These are phyloP conservation scores for Populus pruinosa DNA, from an alignment of 345 rosid genomes.

Conservation along the genomic window DNA sequence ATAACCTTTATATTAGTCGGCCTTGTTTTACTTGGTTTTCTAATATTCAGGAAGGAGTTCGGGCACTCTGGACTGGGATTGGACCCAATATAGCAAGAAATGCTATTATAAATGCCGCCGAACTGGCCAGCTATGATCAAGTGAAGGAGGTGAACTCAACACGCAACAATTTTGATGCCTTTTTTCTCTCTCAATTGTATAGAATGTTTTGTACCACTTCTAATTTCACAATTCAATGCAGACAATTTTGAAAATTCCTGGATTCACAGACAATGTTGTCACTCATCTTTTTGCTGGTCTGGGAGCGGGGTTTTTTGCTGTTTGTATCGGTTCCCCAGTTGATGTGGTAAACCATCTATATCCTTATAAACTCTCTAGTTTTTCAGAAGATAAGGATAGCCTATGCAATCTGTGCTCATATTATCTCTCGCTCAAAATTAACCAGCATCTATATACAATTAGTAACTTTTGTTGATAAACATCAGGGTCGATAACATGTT, in stretches of 20 bases:
- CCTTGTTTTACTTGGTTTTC: slow-evolving; percentile 22
- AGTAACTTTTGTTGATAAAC: background rate
- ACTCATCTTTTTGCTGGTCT: slow-evolving; percentile 92
- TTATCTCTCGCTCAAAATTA: background rate
- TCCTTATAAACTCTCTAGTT: background rate
- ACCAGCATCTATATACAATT: background rate
- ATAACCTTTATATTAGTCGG: slow-evolving; percentile 1
- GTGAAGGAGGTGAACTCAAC: slow-evolving; percentile 66
- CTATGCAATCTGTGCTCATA: background rate
- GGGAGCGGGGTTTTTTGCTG: slow-evolving; percentile 97
- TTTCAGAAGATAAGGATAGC: background rate
- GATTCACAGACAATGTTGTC: slow-evolving; percentile 85
- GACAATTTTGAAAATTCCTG: slow-evolving; percentile 91
- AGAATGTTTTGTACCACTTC: background rate
- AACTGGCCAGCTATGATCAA: slow-evolving; percentile 96
- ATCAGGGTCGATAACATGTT: background rate
- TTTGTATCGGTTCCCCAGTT: slow-evolving; percentile 97
- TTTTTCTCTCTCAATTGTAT: slow-evolving; percentile 6
- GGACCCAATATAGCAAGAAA: slow-evolving; percentile 95
- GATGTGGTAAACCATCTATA: slow-evolving; percentile 72
- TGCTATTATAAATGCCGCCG: slow-evolving; percentile 96
- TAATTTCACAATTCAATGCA: slow-evolving; percentile 35
- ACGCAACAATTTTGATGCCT: background rate
- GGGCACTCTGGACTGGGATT: slow-evolving; percentile 94
- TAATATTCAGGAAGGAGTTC: slow-evolving; percentile 73